Evolutionary conservation across 2,329 filamentous ascomycete genomes (phyloP), one percentile per base, ranked within the genome.

Genomic region (Neonectria neomacrospora): DNA sequence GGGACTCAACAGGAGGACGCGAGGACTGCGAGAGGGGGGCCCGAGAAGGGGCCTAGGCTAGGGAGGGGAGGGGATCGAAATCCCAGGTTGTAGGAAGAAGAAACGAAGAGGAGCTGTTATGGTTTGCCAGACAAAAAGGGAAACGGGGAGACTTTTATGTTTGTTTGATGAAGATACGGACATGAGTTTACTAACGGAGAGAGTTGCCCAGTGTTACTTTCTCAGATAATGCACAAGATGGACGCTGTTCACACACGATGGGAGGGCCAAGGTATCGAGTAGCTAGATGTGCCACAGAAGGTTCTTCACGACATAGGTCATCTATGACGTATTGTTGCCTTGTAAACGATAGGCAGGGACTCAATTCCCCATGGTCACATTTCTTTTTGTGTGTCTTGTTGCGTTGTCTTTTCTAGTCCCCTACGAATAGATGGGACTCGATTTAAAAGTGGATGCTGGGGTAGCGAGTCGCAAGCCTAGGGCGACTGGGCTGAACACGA

Each of bases 351-450:
- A 47, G 23, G 44, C 12, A 47, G 44, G 22, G 44, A 7, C 28
- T 47, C 44, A 28, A 47, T 47, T 47, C 44, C 14, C 44, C 44
- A n/a, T 47, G 16, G 44, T 47, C 44, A 23, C 22, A 47, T 37
- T 2, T 37, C 34, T 32, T 32, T 12, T 32, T 12, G 3, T 32
- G 9, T 10, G 6, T 26, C 23, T 14, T 47, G 28, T n/a, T 45
- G 22, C 12, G 14, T 23, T 18, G 6, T 23, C 10, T 14, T 23
- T 44, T 45, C 9, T 32, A 37, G n/a, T n/a, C 5, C 7, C 34
- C 34, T n/a, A n/a, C n/a, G n/a, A n/a, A n/a, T n/a, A n/a, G n/a
- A 41, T 20, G n/a, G 37, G 37, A 20, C 11, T 10, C 4, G 37
- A 18, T 41, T 41, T 41, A 18, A 8, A 10, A 39, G 37, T 39